Evolutionary conservation across 805 yeast species (phyloP).

Genomic region (Candida germanica): DNA sequence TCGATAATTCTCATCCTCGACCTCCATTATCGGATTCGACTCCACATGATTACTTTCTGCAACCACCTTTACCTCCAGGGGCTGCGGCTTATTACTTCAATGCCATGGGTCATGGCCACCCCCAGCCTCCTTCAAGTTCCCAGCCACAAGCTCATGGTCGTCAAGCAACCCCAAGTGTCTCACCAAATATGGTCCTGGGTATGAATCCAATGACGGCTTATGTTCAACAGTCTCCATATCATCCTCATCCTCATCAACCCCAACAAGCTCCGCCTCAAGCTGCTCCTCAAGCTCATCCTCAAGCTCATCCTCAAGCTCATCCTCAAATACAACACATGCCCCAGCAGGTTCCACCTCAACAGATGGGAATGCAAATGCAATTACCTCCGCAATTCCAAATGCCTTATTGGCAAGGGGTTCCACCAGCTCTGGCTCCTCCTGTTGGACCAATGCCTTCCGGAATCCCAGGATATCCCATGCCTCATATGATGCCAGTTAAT

Average conservation of each 20-base stretch:
- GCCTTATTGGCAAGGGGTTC: not conserved
- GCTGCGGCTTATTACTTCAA: too few relatives aligned
- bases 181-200: not conserved
- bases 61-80: too few relatives aligned
- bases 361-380: not conserved
- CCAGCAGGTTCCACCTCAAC: constrained; percentile 3
- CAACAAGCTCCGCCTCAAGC: not conserved
- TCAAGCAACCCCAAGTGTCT: not conserved
- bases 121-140: not conserved
- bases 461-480: not conserved
- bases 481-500: constrained; percentile 1
- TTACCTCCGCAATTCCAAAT: not conserved
- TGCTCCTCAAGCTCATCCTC: not conserved
- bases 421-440: not conserved
- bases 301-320: not conserved
- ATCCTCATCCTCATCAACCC: constrained; percentile 1
- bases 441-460: not conserved
- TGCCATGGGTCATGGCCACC: not conserved
- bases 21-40: not conserved
- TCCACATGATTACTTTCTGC: not conserved
- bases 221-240: not conserved
- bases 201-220: not conserved
- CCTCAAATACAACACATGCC: not conserved
- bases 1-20: too few relatives aligned
- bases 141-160: not conserved